These are phyloP conservation scores for Populus davidiana DNA, from an alignment of 345 rosid genomes.

Conservation along the genomic window DNA sequence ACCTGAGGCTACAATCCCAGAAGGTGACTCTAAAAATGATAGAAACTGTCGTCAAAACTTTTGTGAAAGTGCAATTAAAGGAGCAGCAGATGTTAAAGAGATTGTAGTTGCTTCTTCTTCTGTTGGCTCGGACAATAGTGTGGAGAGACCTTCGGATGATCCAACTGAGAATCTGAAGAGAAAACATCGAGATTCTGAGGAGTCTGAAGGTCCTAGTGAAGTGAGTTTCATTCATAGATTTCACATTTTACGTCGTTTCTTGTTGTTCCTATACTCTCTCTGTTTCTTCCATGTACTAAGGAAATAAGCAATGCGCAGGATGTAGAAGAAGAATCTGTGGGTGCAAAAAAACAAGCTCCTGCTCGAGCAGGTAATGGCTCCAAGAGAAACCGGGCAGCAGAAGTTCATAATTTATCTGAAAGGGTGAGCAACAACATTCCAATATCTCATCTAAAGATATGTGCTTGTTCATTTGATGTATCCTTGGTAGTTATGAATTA, in stretches of 20 bases:
- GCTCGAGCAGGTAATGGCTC: conserved; percentile 48
- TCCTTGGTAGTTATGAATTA: conserved; percentile 12
- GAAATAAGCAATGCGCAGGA: conserved; percentile 44
- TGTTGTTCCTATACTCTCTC: neutral
- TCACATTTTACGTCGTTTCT: neutral
- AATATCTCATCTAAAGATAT: neutral
- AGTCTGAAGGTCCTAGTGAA: conserved; percentile 65
- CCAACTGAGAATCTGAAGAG: conserved; percentile 53
- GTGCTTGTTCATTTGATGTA: conserved; percentile 3
- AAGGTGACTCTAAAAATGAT: conserved; percentile 30
- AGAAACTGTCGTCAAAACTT: conserved; percentile 15
- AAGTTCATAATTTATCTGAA: conserved; percentile 93
- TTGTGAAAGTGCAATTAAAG: conserved; percentile 36
- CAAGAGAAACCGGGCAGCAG: conserved; percentile 89
- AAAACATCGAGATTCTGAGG: conserved; percentile 53
- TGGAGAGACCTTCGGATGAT: conserved; percentile 54
- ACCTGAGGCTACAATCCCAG: conserved; percentile 33
- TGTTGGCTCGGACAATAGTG: conserved; percentile 70
- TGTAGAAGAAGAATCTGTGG: conserved; percentile 60
- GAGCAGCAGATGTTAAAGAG: conserved; percentile 38
- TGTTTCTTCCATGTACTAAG: neutral
- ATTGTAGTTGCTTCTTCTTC: conserved; percentile 62
- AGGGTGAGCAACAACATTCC: conserved; percentile 58
- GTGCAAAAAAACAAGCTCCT: conserved; percentile 41
- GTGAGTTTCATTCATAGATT: conserved; percentile 36